Base-by-base conservation (phyloP, 306 rosid genomes). In the Vachellia collinsii region DNA sequence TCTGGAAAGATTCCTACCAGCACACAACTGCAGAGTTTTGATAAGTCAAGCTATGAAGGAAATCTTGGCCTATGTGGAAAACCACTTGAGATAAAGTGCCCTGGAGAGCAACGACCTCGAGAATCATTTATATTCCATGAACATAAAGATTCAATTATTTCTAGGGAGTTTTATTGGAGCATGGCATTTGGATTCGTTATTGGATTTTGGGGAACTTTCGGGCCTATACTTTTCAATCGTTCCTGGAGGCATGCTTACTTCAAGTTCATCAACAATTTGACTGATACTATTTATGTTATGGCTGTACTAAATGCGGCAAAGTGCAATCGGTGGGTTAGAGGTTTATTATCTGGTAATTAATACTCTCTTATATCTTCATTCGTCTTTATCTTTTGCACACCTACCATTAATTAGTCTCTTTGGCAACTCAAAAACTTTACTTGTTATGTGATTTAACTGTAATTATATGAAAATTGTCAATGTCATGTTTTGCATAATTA, bases 181-280 rank as follows among this genome's bases (percentile, higher is more conserved):
- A 59, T 72, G 56, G 0, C 37, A 72, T 16, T 63, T 11, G 83
- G 83, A 73, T 80, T 80, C 29, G 62, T 47, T 14, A 61, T 62
- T 7, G 78, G 72, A 71, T 71, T 71, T 71, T 71, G 43, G 12
- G 66, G 43, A 0, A 70, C 46, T 0, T 62, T 48, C 7, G 73
- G 83, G 17, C 72, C 73, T 14, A 14, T 80, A 20, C 25, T 80
- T 8, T 22, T 80, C 46, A 80, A 0, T 34, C 42, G 10, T 0
- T 47, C 63, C 38, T 72, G 83, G 73, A 72, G 78, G 25, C 72
- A 46, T 47, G 4, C 50, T 1, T 80, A 80, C 59, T 38, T 59
- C 44, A 46, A 48, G 36, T 62, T 72, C 43, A 39, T 80, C 44
- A 62, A 61, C 73, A 47, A 47, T 69, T 5, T 72, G 44, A 4